phyloP scores from a whole-genome alignment of 208 protist species.

The Trypanosoma melophagium region DNA sequence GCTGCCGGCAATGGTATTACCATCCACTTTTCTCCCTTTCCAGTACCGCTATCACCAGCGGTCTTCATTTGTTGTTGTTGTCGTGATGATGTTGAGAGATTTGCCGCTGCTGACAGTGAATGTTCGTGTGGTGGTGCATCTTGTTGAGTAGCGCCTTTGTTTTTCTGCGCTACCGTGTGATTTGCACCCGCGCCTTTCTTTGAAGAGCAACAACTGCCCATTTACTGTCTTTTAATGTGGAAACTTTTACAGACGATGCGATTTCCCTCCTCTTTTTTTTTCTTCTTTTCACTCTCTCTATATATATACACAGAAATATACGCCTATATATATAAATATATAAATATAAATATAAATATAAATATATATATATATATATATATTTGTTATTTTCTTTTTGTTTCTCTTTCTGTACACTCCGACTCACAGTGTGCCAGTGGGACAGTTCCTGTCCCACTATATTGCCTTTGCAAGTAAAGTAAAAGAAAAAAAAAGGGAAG shows the following conservation, averaged over 20 bases:
- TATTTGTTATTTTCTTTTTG: too few species aligned
- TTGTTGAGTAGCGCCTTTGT: not conserved
- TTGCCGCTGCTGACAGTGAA: too few species aligned
- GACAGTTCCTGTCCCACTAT: not conserved
- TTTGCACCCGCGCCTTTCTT: not conserved
- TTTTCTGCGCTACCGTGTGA: not conserved
- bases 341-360: conserved; percentile 5
- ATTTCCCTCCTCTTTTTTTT: too few species aligned
- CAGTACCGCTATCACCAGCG: not conserved
- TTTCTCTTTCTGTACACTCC: not conserved
- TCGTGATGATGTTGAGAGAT: not conserved
- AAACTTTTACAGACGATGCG: too few species aligned
- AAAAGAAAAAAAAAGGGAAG: not conserved
- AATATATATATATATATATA: conserved; percentile 3
- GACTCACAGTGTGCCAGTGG: too few species aligned
- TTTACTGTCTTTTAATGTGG: not conserved
- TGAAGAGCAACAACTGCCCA: not conserved
- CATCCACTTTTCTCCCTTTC: not conserved
- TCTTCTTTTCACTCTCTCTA: not conserved
- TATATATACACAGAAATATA: conserved; percentile 10
- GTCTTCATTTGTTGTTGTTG: not conserved
- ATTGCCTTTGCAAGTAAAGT: not conserved
- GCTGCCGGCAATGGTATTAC: not conserved
- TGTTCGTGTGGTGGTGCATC: too few species aligned
- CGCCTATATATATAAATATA: conserved; percentile 5